A percentile compares a stretch with the other conserved stretches of the same genome.
These are phyloP conservation scores for Arachnomyces sp. DNA, from an alignment of 2,329 filamentous ascomycete genomes.

Conservation along the genomic window DNA sequence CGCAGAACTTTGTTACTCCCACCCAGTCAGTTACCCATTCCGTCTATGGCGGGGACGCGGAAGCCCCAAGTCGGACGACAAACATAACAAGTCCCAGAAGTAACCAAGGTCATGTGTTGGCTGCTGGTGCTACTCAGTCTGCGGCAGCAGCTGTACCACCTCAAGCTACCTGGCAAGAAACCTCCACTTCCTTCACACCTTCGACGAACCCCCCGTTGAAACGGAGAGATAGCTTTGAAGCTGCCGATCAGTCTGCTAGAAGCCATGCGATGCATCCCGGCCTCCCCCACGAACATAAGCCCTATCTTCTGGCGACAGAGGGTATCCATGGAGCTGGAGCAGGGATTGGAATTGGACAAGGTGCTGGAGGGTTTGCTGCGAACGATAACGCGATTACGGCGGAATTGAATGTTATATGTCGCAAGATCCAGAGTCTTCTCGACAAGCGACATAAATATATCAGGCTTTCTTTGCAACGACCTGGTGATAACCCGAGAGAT, in stretches of 20 bases:
- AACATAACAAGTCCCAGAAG: constrained; percentile 18
- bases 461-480: constrained; percentile 69
- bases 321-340: constrained; percentile 51
- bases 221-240: constrained; percentile 26
- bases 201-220: too few species aligned
- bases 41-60: constrained; percentile 5
- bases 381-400: constrained; percentile 72
- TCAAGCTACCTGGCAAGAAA: constrained; percentile 7
- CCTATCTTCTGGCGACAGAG: constrained; percentile 43
- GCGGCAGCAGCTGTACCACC: constrained; percentile 13
- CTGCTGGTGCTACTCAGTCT: constrained; percentile 4
- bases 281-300: constrained; percentile 49
- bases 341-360: constrained; percentile 53
- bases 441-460: constrained; percentile 87
- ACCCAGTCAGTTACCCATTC: background rate
- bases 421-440: constrained; percentile 81
- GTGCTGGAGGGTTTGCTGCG: constrained; percentile 56
- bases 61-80: constrained; percentile 14
- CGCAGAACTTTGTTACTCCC: constrained; percentile 6
- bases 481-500: constrained; percentile 81
- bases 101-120: constrained; percentile 11
- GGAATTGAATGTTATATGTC: constrained; percentile 78
- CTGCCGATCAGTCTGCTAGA: constrained; percentile 41
- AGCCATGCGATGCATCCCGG: constrained; percentile 44
- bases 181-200: constrained; percentile 1